Evolutionary conservation across 441 rosid species (phyloP).

Genomic region (Francoa sonchifolia): DNA sequence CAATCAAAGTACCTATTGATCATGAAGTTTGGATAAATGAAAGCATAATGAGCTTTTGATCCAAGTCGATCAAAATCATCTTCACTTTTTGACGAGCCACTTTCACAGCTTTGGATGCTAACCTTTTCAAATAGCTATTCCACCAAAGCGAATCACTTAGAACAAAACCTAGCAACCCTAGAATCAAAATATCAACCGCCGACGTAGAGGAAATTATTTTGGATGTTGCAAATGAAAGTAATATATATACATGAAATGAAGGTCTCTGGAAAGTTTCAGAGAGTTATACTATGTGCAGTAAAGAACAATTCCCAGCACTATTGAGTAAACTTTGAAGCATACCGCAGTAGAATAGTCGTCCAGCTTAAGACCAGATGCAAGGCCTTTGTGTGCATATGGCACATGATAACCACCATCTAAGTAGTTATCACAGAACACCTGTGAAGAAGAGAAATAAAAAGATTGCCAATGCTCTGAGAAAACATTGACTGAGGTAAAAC

Average conservation of each 20-base stretch:
- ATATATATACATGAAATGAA: no score
- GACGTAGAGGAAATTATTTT: not conserved
- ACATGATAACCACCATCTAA: constrained; percentile 96
- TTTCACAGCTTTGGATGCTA: constrained; percentile 72
- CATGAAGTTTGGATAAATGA: constrained; percentile 88
- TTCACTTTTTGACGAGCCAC: constrained; percentile 26
- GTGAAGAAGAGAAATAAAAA: constrained; percentile 7
- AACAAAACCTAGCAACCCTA: no score
- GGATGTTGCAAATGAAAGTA: no score
- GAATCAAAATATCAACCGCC: no score
- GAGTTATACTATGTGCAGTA: no score
- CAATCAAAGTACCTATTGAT: constrained; percentile 48
- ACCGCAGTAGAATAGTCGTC: constrained; percentile 68
- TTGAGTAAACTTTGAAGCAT: constrained; percentile 13
- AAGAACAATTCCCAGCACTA: not conserved
- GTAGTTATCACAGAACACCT: constrained; percentile 95
- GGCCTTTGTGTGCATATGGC: constrained; percentile 79
- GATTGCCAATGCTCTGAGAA: constrained; percentile 4
- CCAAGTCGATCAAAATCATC: constrained; percentile 54
- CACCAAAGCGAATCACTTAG: constrained; percentile 9
- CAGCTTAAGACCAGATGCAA: constrained; percentile 65
- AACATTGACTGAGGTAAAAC: not conserved
- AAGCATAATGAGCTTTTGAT: constrained; percentile 63
- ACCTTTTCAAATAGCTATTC: constrained; percentile 52
- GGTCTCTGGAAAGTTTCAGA: no score